These are phyloP conservation scores for Hippophae tibetana DNA, from an alignment of 306 rosid genomes.

Conservation along the genomic window DNA sequence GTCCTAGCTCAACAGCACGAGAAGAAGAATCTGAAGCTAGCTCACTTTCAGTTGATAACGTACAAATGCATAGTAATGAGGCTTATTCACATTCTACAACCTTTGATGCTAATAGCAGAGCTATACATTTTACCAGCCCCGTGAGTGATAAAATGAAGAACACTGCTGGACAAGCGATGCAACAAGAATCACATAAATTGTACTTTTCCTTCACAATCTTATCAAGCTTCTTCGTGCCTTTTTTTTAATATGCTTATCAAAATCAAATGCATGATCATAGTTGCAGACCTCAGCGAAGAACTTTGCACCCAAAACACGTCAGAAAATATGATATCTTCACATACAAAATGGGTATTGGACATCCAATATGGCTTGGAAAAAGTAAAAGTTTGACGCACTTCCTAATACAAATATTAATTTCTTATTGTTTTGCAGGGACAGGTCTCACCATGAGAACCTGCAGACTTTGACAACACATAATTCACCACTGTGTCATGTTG, in stretches of 20 bases:
- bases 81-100: conserved; percentile 48
- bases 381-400: conserved; percentile 1
- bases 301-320: conserved; percentile 1
- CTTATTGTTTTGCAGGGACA: conserved; percentile 53
- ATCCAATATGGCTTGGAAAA: conserved; percentile 4
- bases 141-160: conserved; percentile 44
- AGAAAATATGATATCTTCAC: neutral
- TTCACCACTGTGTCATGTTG: conserved; percentile 57
- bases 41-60: conserved; percentile 81
- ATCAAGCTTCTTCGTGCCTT: conserved; percentile 6
- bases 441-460: conserved; percentile 53
- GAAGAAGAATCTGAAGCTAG: conserved; percentile 99
- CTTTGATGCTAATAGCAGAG: conserved; percentile 29
- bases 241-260: conserved; percentile 1
- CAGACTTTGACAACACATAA: conserved; percentile 66
- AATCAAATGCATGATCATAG: conserved; percentile 2
- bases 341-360: neutral
- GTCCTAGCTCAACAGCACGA: conserved; percentile 69
- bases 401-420: conserved; percentile 17
- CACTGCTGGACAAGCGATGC: conserved; percentile 39
- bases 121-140: conserved; percentile 26
- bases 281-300: conserved; percentile 6
- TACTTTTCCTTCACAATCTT: conserved; percentile 21
- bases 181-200: conserved; percentile 59
- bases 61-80: conserved; percentile 45